Evolutionary conservation across 1,284 basidiomycete species (phyloP).

Genomic region (Ustilago loliicola): DNA sequence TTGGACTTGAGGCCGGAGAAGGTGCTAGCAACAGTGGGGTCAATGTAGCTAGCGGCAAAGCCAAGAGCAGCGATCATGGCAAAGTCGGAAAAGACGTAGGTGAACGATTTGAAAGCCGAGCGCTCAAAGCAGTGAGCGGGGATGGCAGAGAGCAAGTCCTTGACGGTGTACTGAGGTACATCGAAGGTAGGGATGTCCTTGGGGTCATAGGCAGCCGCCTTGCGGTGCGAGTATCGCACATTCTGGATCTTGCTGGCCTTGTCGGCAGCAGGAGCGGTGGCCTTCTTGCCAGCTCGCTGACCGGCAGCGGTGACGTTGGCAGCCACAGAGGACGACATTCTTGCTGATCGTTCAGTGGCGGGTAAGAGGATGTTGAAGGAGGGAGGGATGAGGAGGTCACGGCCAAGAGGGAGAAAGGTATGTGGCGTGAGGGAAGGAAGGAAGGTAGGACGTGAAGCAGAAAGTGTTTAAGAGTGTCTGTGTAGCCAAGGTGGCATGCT

Average conservation of each 20-base stretch:
- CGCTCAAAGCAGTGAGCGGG: conserved; percentile 94
- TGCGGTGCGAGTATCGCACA: conserved; percentile 62
- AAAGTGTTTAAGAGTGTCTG: conserved; percentile 21
- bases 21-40: conserved; percentile 71
- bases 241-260: conserved; percentile 42
- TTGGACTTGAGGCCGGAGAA: conserved; percentile 51
- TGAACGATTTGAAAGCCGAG: conserved; percentile 84
- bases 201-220: conserved; percentile 60
- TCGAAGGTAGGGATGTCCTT: conserved; percentile 73
- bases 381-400: not conserved
- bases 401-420: not conserved
- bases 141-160: conserved; percentile 87
- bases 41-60: conserved; percentile 79
- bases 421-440: conserved; percentile 23
- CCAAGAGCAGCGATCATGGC: conserved; percentile 79
- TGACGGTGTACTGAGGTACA: conserved; percentile 85
- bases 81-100: conserved; percentile 85
- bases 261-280: conserved; percentile 29
- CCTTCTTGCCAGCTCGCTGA: conserved; percentile 57
- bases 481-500: not conserved
- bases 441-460: too few species aligned
- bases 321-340: conserved; percentile 56
- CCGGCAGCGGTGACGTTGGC: conserved; percentile 53
- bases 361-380: not conserved
- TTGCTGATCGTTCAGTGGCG: conserved; percentile 7